Conservation (phyloP, 176 grass and related monocot species). For the Lolium rigidum region DNA sequence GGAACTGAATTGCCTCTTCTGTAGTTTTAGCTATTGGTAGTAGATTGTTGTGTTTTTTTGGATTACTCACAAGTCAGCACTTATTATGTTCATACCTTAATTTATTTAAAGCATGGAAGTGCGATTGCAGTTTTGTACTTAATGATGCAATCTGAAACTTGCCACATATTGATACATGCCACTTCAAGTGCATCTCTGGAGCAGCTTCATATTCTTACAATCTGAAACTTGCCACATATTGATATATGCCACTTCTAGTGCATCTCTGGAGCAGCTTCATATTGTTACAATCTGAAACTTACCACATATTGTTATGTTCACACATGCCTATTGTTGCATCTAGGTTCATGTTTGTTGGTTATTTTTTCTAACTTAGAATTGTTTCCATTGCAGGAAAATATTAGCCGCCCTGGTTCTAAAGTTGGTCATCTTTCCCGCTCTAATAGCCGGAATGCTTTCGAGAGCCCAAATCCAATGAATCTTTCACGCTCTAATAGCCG, state of each 20-base stretch:
- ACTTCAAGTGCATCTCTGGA: neutral
- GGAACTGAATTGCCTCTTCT: neutral
- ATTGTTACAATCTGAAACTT: no score
- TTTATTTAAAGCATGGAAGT: constrained; percentile 7
- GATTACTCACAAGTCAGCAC: neutral
- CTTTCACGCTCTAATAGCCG: constrained; percentile 20
- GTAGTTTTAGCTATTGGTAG: neutral
- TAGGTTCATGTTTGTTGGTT: neutral
- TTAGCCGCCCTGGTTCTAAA: constrained; percentile 44
- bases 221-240: neutral
- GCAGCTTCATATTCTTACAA: no score
- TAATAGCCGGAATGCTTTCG: constrained; percentile 11
- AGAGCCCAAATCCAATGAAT: constrained; percentile 45
- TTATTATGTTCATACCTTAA: neutral
- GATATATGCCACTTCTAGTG: neutral
- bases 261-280: neutral
- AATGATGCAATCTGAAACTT: neutral
- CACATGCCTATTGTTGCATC: neutral
- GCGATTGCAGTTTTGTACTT: neutral
- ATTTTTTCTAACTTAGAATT: constrained; percentile 30
- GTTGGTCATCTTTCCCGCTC: constrained; percentile 52
- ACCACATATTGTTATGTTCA: no score
- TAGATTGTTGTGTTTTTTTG: neutral
- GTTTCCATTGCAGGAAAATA: constrained; percentile 71
- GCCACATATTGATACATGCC: neutral